These are phyloP conservation scores for Diplodia mutila DNA, from an alignment of 2,329 filamentous ascomycete species.

Conservation along the genomic window DNA sequence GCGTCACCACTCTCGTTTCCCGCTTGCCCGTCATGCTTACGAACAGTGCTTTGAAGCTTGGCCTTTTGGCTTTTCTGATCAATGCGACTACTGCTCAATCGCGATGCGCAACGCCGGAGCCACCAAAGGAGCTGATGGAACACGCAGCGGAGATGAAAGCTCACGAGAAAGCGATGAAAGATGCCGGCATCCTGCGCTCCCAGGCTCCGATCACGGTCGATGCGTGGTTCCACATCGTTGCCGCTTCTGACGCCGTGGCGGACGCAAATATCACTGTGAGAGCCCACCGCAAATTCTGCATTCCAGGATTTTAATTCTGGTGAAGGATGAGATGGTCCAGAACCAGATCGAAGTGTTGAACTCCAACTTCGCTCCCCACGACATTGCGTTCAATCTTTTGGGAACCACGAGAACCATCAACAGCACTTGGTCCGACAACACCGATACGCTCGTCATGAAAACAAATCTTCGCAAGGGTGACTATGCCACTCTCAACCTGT, in stretches of 20 bases:
- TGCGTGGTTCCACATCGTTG: slow-evolving; percentile 9
- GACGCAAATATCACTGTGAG: background rate
- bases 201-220: background rate
- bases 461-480: slow-evolving; percentile 31
- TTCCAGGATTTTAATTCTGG: background rate
- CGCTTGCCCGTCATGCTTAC: background rate
- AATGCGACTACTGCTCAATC: background rate
- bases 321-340: background rate
- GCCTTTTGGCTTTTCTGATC: background rate
- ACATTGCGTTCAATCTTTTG: slow-evolving; percentile 4
- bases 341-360: slow-evolving; percentile 2
- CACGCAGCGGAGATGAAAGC: background rate
- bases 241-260: background rate
- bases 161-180: background rate
- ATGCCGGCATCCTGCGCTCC: background rate
- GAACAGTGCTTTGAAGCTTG: background rate
- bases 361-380: slow-evolving; percentile 2
- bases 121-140: background rate
- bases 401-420: slow-evolving; percentile 4
- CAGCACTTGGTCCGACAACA: slow-evolving; percentile 4
- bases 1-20: too few species aligned
- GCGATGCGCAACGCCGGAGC: background rate
- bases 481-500: slow-evolving; percentile 37
- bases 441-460: slow-evolving; percentile 28
- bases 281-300: too few species aligned